These are phyloP conservation scores for Agrostemma githago DNA, from an alignment of 148 eudicot species.

Conservation along the genomic window DNA sequence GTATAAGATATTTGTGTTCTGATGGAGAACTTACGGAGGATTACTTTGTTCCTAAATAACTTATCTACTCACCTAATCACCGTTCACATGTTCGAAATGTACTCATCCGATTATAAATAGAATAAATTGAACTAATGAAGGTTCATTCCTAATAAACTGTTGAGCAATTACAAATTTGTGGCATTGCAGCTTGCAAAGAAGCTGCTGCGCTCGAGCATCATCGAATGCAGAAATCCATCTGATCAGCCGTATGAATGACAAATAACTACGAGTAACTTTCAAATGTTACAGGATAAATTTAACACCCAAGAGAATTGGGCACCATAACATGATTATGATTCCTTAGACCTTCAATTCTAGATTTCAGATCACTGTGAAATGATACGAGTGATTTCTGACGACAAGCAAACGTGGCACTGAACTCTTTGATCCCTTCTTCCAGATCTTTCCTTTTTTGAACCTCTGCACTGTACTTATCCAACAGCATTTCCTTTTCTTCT, in stretches of 20 bases:
- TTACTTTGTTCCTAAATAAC: no score
- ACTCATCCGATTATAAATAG: no score
- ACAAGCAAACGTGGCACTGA: constrained; percentile 48
- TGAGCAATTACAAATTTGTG: neutral
- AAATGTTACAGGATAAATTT: neutral
- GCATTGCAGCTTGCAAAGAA: neutral
- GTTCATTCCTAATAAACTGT: neutral
- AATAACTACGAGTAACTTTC: neutral
- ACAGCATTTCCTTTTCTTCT: constrained; percentile 44
- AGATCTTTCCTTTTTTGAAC: constrained; percentile 58
- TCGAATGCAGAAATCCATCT: neutral
- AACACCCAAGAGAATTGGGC: constrained; percentile 59
- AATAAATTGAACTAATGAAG: no score
- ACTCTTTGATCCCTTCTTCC: constrained; percentile 64
- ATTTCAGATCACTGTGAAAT: constrained; percentile 60
- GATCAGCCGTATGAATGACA: neutral
- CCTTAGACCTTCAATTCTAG: constrained; percentile 46
- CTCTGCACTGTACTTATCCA: constrained; percentile 55
- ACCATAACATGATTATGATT: constrained; percentile 37
- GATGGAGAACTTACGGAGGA: no score
- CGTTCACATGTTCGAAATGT: no score
- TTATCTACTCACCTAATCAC: no score
- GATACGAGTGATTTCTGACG: constrained; percentile 59
- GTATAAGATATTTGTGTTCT: no score
- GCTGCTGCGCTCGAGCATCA: neutral